These are phyloP conservation scores for Populus deltoides DNA, from an alignment of 345 rosid genomes.

Conservation along the genomic window DNA sequence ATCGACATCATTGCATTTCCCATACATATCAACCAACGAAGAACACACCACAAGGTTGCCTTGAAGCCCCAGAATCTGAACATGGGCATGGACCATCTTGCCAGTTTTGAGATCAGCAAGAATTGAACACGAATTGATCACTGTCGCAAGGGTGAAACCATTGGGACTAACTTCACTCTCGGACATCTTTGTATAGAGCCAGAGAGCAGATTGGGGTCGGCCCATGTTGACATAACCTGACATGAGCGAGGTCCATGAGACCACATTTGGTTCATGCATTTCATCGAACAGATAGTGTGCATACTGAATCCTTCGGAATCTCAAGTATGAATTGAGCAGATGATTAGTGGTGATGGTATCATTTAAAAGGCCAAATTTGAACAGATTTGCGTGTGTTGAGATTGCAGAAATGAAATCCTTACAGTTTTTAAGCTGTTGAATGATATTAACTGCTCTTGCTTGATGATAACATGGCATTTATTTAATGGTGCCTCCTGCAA, in stretches of 20 bases:
- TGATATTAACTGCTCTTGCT: constrained; percentile 11
- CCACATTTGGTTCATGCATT: constrained; percentile 68
- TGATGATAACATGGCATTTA: constrained; percentile 11
- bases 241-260: constrained; percentile 70
- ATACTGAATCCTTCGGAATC: constrained; percentile 15
- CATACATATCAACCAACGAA: constrained; percentile 84
- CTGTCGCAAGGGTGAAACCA: constrained; percentile 56
- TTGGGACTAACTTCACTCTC: constrained; percentile 45
- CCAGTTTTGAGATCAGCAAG: constrained; percentile 49
- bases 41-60: constrained; percentile 58
- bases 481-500: too few species aligned
- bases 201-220: constrained; percentile 37
- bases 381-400: constrained; percentile 23
- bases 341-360: constrained; percentile 42
- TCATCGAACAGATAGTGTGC: constrained; percentile 61
- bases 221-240: constrained; percentile 44
- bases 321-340: constrained; percentile 46
- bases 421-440: constrained; percentile 35
- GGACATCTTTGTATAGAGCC: constrained; percentile 39
- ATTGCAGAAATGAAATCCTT: constrained; percentile 24
- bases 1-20: constrained; percentile 72
- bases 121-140: constrained; percentile 56
- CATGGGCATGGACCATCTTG: constrained; percentile 51
- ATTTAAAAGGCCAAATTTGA: constrained; percentile 45
- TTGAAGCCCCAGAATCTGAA: constrained; percentile 44